Base-by-base conservation (phyloP, 176 grass and related monocot genomes). In the Oryza rufipogon region DNA sequence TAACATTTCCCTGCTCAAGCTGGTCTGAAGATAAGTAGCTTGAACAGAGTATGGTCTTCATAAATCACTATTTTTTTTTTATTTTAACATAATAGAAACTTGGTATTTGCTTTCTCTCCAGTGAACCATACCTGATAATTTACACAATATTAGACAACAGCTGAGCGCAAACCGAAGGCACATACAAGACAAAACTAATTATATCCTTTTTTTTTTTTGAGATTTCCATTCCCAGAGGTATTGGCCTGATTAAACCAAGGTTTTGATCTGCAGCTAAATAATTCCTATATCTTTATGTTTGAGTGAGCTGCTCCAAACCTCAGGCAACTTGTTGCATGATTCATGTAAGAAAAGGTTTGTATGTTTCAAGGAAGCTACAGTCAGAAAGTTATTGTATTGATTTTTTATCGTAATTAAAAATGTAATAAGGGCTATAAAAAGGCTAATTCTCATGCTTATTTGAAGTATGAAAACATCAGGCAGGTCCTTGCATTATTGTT, bases 251-350 rank as follows among this genome's bases (percentile, higher is more conserved):
- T 25, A 33, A 70, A 73, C 5, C 2, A 74, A 22, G 14, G 47
- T n/a, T 87, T 81, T 26, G 10, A 81, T 42, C 46, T 46, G 25
- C 33, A 54, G 56, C n/a, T 11, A 22, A 63, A 63, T 63, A 41
- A 41, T 0, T 41, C 38, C 11, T 63, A 63, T 63, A 9, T 63
- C 58, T 63, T 63, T 11, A 10, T 3, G 58, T 63, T 63, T 63
- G 20, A 23, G 58, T 63, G 58, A 63, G 8, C 58, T 63, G 20
- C 58, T 23, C n/a, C 58, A 23, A 63, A 63, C n/a, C 9, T 63
- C 58, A 10, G n/a, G 58, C 58, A 63, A 63, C 19, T 22, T 22
- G 7, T 22, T 63, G n/a, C 58, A 23, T 23, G 52, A 20, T 63
- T 63, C 58, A 63, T 11, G n/a, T 10, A 11, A 22, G 52, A 2